A percentile compares a stretch with the other conserved stretches of the same genome.
Evolutionary conservation across 1,284 basidiomycete genomes (phyloP).

Genomic region (Heterobasidion irregulare): DNA sequence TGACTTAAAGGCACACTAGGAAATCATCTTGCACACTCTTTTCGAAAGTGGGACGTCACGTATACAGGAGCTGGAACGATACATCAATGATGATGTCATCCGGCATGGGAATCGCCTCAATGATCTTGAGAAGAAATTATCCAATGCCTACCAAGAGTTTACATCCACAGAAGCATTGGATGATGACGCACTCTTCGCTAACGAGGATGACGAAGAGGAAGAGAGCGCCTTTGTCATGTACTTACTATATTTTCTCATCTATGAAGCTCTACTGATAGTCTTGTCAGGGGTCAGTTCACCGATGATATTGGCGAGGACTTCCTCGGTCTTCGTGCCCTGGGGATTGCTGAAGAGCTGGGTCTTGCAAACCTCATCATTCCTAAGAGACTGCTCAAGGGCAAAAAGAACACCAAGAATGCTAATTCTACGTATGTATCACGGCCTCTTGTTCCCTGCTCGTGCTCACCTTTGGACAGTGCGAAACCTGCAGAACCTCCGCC

Average conservation of each 20-base stretch:
- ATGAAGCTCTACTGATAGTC: background rate
- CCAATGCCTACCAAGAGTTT: constrained; percentile 69
- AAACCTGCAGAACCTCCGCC: constrained; percentile 72
- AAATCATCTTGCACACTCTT: constrained; percentile 86
- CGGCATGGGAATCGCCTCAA: constrained; percentile 70
- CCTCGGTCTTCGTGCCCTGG: constrained; percentile 82
- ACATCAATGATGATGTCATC: constrained; percentile 86
- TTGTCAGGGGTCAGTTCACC: constrained; percentile 73
- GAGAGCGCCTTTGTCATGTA: constrained; percentile 69
- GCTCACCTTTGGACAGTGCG: constrained; percentile 26
- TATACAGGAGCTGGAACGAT: constrained; percentile 73
- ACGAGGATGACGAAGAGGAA: constrained; percentile 67
- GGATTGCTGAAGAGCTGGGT: constrained; percentile 86
- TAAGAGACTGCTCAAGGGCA: constrained; percentile 64
- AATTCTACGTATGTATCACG: constrained; percentile 38
- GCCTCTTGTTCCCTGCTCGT: background rate
- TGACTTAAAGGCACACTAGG: constrained; percentile 33
- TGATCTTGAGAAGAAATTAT: constrained; percentile 83
- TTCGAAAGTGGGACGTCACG: constrained; percentile 80
- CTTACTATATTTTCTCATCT: constrained; percentile 14
- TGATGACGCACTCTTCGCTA: constrained; percentile 70
- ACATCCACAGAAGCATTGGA: constrained; percentile 39
- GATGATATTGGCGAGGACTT: constrained; percentile 90
- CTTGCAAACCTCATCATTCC: constrained; percentile 75
- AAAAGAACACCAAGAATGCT: constrained; percentile 25